phyloP scores from a whole-genome alignment of 495 filamentous ascomycete species.

The Geoglossum glabrum region DNA sequence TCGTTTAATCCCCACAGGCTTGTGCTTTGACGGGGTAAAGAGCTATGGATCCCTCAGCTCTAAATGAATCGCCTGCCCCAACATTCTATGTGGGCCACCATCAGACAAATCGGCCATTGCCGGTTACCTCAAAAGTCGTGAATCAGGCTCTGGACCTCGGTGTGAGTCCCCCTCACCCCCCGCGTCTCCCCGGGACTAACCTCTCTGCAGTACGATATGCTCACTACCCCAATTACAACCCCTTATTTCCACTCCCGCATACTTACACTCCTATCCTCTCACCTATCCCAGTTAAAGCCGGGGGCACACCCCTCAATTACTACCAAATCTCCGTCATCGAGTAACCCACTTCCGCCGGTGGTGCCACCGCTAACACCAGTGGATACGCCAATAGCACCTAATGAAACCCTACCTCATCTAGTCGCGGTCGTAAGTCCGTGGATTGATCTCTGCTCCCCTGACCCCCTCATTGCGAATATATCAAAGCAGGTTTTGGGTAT shows the following conservation, averaged over 20 bases:
- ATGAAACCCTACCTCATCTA: constrained; percentile 46
- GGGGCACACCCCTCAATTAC: constrained; percentile 20
- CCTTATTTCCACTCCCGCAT: constrained; percentile 61
- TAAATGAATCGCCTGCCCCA: constrained; percentile 16
- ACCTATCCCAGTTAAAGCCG: constrained; percentile 22
- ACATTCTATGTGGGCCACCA: constrained; percentile 70
- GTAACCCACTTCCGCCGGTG: constrained; percentile 27
- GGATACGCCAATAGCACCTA: constrained; percentile 57
- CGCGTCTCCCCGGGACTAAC: neutral
- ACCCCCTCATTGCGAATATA: constrained; percentile 61
- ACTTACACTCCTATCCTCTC: constrained; percentile 36
- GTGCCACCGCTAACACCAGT: constrained; percentile 49
- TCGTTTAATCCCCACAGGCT: neutral
- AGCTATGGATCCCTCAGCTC: neutral
- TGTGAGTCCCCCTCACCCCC: constrained; percentile 23
- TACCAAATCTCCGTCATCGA: constrained; percentile 12
- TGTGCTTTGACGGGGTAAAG: neutral
- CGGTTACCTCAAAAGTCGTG: constrained; percentile 43
- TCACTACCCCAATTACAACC: constrained; percentile 78
- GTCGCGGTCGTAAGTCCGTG: constrained; percentile 61
- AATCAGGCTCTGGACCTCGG: constrained; percentile 42
- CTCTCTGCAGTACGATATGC: constrained; percentile 60
- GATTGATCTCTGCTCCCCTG: constrained; percentile 74
- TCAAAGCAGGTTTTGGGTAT: constrained; percentile 76
- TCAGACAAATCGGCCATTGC: constrained; percentile 41